These are phyloP conservation scores for Monilinia vaccinii-corymbosi DNA, from an alignment of 2,329 filamentous ascomycete genomes.

Conservation along the genomic window DNA sequence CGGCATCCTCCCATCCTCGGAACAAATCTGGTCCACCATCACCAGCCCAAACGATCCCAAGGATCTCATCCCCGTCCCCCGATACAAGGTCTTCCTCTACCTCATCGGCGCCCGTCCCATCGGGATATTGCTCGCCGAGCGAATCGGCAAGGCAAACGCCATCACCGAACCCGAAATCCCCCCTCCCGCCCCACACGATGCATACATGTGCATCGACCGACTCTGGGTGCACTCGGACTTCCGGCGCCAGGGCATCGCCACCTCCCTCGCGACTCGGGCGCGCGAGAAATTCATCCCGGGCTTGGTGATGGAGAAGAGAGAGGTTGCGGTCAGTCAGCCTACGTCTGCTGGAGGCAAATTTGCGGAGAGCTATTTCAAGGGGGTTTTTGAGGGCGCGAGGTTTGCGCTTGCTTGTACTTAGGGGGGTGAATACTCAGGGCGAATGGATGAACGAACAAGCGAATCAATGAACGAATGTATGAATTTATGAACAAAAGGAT, in stretches of 20 bases:
- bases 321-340: conserved; percentile 57
- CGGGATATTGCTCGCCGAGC: conserved; percentile 14
- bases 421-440: no score
- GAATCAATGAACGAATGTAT: not conserved
- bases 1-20: not conserved
- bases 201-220: conserved; percentile 39
- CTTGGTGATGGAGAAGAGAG: conserved; percentile 42
- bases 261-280: conserved; percentile 46
- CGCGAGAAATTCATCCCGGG: conserved; percentile 45
- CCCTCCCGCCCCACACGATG: not conserved
- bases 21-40: conserved; percentile 10
- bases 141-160: conserved; percentile 10
- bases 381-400: not conserved
- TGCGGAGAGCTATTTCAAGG: conserved; percentile 38
- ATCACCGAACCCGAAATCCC: not conserved
- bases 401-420: not conserved
- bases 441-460: not conserved
- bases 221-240: conserved; percentile 54
- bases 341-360: conserved; percentile 50
- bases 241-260: conserved; percentile 48
- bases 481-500: no score
- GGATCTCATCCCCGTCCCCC: conserved; percentile 8
- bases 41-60: not conserved
- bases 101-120: conserved; percentile 12
- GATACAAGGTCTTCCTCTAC: conserved; percentile 20